These are phyloP conservation scores for Medicago arabica DNA, from an alignment of 306 rosid genomes.

Conservation along the genomic window DNA sequence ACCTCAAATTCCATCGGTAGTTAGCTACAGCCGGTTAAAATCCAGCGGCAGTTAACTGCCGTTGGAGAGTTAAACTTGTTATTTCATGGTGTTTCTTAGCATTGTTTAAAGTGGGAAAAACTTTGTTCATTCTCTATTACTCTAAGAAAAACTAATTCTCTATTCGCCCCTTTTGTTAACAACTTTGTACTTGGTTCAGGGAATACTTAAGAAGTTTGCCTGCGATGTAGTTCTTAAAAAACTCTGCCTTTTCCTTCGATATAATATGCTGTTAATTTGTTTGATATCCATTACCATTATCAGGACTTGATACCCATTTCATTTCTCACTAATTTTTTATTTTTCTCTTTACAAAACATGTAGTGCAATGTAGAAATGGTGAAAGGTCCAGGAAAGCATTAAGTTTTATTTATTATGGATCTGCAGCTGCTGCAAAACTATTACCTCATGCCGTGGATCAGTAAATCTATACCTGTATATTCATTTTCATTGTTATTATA, in stretches of 20 bases:
- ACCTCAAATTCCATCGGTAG: no score
- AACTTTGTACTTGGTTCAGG: background rate
- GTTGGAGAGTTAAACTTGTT: no score
- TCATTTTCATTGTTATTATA: slow-evolving; percentile 30
- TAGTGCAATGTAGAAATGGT: slow-evolving; percentile 28
- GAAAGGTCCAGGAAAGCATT: slow-evolving; percentile 5
- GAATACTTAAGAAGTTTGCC: background rate
- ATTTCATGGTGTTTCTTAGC: no score
- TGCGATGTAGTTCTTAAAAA: slow-evolving; percentile 20
- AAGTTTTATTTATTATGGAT: slow-evolving; percentile 31
- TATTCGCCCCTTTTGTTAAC: no score
- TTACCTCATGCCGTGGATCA: slow-evolving; percentile 35
- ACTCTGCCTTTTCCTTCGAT: slow-evolving; percentile 17
- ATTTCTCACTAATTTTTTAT: slow-evolving; percentile 9
- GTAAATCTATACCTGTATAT: slow-evolving; percentile 45
- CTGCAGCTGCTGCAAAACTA: slow-evolving; percentile 23
- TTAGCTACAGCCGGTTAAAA: no score
- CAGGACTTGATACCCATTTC: slow-evolving; percentile 14
- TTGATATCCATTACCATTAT: slow-evolving; percentile 19
- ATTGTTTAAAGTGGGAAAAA: no score
- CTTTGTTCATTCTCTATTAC: no score
- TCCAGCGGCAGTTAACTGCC: no score
- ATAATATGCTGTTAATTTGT: slow-evolving; percentile 15
- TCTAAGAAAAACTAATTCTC: no score
- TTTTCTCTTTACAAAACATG: slow-evolving; percentile 17